phyloP scores from a whole-genome alignment of 352 stramenopile genomes.

The Pythium phragmitis region DNA sequence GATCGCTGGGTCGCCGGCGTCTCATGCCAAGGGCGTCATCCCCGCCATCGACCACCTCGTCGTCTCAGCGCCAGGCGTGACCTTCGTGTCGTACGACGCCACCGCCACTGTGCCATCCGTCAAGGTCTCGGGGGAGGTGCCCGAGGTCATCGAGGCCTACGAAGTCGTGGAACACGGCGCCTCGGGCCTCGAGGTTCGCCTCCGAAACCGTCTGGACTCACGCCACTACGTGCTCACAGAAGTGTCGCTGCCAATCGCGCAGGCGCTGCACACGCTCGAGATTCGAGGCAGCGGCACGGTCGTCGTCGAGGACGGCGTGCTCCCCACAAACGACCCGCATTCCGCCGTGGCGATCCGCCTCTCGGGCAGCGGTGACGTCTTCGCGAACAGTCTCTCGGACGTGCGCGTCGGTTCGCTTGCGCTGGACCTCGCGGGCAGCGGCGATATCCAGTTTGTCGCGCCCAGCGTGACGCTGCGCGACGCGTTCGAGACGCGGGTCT shows the following conservation, averaged over 20 bases:
- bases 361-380: slow-evolving; percentile 27
- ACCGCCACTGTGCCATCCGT: slow-evolving; percentile 21
- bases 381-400: slow-evolving; percentile 19
- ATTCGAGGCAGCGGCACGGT: slow-evolving; percentile 15
- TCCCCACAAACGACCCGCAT: slow-evolving; percentile 20
- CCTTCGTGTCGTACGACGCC: slow-evolving; percentile 29
- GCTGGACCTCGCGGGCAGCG: slow-evolving; percentile 30
- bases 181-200: slow-evolving; percentile 24
- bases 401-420: slow-evolving; percentile 24
- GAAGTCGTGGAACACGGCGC: slow-evolving; percentile 12
- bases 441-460: slow-evolving; percentile 31
- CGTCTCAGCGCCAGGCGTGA: slow-evolving; percentile 28
- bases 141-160: slow-evolving; percentile 16
- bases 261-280: slow-evolving; percentile 14
- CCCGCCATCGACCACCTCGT: slow-evolving; percentile 20
- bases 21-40: too few species aligned
- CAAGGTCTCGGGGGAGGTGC: slow-evolving; percentile 27
- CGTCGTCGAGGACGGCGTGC: slow-evolving; percentile 32
- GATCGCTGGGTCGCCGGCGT: neutral
- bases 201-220: neutral
- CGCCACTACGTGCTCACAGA: slow-evolving; percentile 31
- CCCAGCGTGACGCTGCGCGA: slow-evolving; percentile 17
- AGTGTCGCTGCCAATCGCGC: slow-evolving; percentile 27
- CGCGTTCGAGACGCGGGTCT: slow-evolving; percentile 4
- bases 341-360: slow-evolving; percentile 23